A percentile compares a stretch with the other conserved stretches of the same genome.
Evolutionary conservation across 2,329 filamentous ascomycete genomes (phyloP).

Genomic region (Bipolaris bicolor): DNA sequence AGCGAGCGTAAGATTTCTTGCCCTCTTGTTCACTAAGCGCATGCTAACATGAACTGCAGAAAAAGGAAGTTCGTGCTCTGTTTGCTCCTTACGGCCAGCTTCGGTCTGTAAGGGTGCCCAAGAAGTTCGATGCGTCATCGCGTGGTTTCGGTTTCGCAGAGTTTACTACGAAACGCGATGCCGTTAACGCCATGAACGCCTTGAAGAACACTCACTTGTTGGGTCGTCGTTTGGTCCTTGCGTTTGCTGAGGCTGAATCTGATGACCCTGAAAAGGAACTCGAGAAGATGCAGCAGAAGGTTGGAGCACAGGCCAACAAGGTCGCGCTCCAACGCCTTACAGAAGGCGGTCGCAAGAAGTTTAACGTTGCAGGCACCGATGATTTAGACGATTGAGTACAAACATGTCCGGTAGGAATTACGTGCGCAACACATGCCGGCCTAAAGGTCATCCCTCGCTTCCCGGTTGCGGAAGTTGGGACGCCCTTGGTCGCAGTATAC

Average conservation of each 20-base stretch:
- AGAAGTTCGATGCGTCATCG: conserved; percentile 88
- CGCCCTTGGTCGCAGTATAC: conserved; percentile 39
- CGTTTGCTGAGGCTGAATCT: conserved; percentile 87
- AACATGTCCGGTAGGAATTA: conserved; percentile 37
- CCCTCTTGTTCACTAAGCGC: conserved; percentile 6
- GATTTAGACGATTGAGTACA: conserved; percentile 55
- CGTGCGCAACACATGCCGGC: conserved; percentile 39
- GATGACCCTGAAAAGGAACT: conserved; percentile 96
- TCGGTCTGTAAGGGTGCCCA: conserved; percentile 88
- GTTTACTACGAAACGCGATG: conserved; percentile 89
- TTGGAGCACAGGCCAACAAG: conserved; percentile 87
- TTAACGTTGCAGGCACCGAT: conserved; percentile 77
- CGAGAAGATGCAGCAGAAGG: conserved; percentile 95
- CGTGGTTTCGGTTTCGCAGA: conserved; percentile 97
- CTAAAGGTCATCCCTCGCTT: conserved; percentile 44
- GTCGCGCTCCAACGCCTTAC: conserved; percentile 89
- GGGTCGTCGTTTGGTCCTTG: conserved; percentile 84
- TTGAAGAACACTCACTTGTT: conserved; percentile 92
- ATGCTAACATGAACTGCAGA: conserved; percentile 51
- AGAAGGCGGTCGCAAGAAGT: conserved; percentile 81
- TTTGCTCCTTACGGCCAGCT: conserved; percentile 92
- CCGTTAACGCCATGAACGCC: conserved; percentile 86
- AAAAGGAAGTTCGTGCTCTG: conserved; percentile 86
- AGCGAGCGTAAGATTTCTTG: conserved; percentile 54
- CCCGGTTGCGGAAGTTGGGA: conserved; percentile 40